These are phyloP conservation scores for Backusella circina DNA, from an alignment of 192 early-diverging fungal species.

Conservation along the genomic window DNA sequence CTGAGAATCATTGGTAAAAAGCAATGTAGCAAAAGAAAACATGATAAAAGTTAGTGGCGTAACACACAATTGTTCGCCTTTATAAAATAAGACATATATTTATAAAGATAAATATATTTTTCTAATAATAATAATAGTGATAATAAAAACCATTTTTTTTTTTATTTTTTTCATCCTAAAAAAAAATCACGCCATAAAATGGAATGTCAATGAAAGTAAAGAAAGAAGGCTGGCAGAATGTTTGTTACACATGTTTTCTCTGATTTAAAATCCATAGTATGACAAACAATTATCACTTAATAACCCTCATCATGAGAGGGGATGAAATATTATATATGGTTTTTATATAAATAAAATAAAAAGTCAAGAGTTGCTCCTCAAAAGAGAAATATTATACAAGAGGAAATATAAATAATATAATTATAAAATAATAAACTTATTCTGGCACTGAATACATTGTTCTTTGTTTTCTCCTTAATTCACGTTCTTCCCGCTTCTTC, in stretches of 20 bases:
- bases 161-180: background rate
- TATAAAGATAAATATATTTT: too few relatives aligned
- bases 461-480: constrained; percentile 7
- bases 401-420: background rate
- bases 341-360: background rate
- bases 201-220: background rate
- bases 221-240: too few relatives aligned
- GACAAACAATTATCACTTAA: background rate
- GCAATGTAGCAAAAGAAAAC: background rate
- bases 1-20: background rate
- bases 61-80: background rate
- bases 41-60: background rate
- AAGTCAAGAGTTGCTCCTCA: background rate
- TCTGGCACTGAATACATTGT: constrained; percentile 1
- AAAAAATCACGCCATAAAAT: background rate
- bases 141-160: background rate
- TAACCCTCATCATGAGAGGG: too few relatives aligned
- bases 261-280: background rate
- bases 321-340: background rate
- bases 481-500: constrained; percentile 3
- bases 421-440: background rate
- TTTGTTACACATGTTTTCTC: background rate
- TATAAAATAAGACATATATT: background rate
- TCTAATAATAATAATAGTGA: too few relatives aligned
- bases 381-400: background rate